Base-by-base conservation (phyloP, 345 rosid species). In the Lepidium sativum region DNA sequence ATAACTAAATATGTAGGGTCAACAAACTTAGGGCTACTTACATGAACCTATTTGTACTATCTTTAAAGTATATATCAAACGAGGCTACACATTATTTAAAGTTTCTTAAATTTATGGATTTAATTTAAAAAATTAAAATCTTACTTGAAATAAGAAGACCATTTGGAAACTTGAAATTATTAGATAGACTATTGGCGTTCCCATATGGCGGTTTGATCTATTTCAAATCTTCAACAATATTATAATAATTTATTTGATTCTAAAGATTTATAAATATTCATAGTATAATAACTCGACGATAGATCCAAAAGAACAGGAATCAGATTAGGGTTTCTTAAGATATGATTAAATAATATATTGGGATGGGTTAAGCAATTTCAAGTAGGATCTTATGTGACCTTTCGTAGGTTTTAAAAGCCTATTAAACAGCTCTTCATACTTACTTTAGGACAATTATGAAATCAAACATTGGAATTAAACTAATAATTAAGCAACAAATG, bases 221-320 rank as follows among this genome's bases (percentile, higher is more conserved):
- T 60, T 61, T 70, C 38, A 54, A 41, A 60, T 60, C 53, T 61
- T 61, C 31, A 43, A 6, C 13, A 52, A 17, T 52, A 68, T 40
- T 61, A 42, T 25, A 61, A 61, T 18, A 25, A 35, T 17, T 33
- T 52, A 1, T 15, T 37, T 21, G 65, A 55, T 71, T 57, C 65
- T 65, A 41, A 48, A 57, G 18, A 55, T 54, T 6, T 43, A 27
- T 31, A 4, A n/a, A 59, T 20, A 21, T 16, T 54, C 17, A 52
- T 14, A 62, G 48, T 31, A n/a, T 12, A 57, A 29, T 33, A 13
- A 38, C 23, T 12, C 20, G 45, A 47, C 35, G 65, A 49, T 23
- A 57, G 48, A 49, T 72, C 70, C 65, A 56, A 57, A 72, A 49
- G 40, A 57, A 49, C 47, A 65, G 70, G 49, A 64, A 48, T 14